Base-by-base conservation (phyloP, 2,329 filamentous ascomycete species). In the Colletotrichum spinosum region DNA sequence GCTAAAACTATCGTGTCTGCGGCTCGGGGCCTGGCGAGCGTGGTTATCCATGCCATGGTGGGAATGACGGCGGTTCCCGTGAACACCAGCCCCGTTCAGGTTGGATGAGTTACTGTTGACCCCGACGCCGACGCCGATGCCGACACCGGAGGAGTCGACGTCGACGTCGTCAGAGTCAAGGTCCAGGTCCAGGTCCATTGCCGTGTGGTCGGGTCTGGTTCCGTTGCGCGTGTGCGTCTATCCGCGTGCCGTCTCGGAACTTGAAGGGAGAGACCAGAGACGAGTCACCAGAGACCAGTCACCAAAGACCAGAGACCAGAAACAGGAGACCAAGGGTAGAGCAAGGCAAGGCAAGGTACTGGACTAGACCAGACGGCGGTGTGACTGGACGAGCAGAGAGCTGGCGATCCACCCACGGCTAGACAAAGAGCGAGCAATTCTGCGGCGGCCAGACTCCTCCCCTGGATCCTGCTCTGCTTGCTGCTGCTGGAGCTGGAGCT, bases 141-240 rank as follows among this genome's bases (percentile, higher is more conserved):
- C 46, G 61, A 65, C 61, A 61, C 61, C 56, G 56, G 56, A 25
- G 25, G 25, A 65, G 50, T 62, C 60, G 52, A 54, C 57, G 50
- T 62, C 60, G 52, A 54, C 57, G 15, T 58, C 48, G 55, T 63
- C 60, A 52, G 60, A 37, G 48, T 63, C 55, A 35, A 63, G 41
- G 55, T 63, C 55, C 60, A 63, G 33, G 48, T 63, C 55, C 48
- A 63, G 41, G 55, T 63, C 55, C 60, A 63, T 63, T 53, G 55
- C 60, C 60, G 48, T 52, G 25, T 25, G 25, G 25, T 25, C 25
- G 5, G 25, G 25, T 25, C 25, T 25, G 25, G 25, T 25, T 25
- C 25, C 25, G 25, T 25, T 25, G 25, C 25, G 25, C 4, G 25
- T 25, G 25, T 25, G 25, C 25, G 25, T 25, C 25, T 25, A 25